phyloP scores from a whole-genome alignment of 345 rosid genomes.

The Abelmoschus esculentus region DNA sequence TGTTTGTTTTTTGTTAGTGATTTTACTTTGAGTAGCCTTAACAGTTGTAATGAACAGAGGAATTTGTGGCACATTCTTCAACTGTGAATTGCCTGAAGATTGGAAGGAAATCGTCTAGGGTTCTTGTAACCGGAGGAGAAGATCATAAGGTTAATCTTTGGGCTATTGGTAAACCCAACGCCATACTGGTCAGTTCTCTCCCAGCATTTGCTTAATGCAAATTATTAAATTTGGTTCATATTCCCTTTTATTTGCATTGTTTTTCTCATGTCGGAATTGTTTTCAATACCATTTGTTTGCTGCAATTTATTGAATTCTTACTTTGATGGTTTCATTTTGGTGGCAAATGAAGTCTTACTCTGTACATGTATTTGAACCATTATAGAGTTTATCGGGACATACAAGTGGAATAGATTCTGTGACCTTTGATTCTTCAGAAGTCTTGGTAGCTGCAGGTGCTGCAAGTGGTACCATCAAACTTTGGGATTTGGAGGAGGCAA shows the following conservation, averaged over 20 bases:
- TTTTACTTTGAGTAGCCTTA: slow-evolving; percentile 27
- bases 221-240: background rate
- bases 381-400: slow-evolving; percentile 91
- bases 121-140: slow-evolving; percentile 96
- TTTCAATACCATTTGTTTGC: background rate
- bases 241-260: background rate
- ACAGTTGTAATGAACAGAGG: slow-evolving; percentile 53
- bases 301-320: too few species aligned
- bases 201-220: background rate
- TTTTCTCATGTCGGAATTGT: background rate
- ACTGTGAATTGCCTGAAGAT: slow-evolving; percentile 90
- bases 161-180: slow-evolving; percentile 99
- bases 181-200: slow-evolving; percentile 80
- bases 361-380: background rate
- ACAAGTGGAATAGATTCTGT: slow-evolving; percentile 95
- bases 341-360: background rate
- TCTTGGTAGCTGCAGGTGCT: slow-evolving; percentile 93
- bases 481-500: slow-evolving; percentile 98
- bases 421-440: slow-evolving; percentile 90
- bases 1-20: background rate
- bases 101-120: slow-evolving; percentile 93
- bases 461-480: slow-evolving; percentile 96
- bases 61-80: slow-evolving; percentile 95
- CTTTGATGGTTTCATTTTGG: background rate
- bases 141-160: slow-evolving; percentile 97